Evolutionary conservation across 2,329 filamentous ascomycete species (phyloP), one percentile per base, ranked within the genome.

Genomic region (Rhynchosporium agropyri): DNA sequence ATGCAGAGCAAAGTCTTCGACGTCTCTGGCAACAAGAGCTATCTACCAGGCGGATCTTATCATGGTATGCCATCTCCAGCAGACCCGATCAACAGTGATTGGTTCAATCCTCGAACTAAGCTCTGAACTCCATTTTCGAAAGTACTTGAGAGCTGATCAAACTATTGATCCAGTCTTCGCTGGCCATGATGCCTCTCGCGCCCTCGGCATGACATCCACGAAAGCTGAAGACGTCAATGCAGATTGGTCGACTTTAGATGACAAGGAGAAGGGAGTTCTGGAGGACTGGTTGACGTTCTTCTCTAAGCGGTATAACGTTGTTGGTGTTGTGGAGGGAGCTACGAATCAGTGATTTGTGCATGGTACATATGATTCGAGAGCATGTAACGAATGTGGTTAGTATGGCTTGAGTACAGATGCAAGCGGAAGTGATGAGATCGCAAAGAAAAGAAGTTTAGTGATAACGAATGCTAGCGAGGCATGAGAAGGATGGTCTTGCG

Each of bases 231-330:
- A 98, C 69, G 94, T 91, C 68, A 80, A 80, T 38, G 80, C 95
- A 2, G 89, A 97, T 57, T 98, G 91, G 90, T 81, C 89, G 63
- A 90, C 92, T 72, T 80, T 99, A 58, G 81, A 83, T 13, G 92
- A 96, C 28, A 92, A 95, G 77, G 88, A 97, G 76, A 91, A 95
- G 80, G 86, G 85, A 31, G 88, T 90, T 3, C 79, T 99, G 65
- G 84, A 94, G 60, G 95, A 99, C 76, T 99, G 95, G 95, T 86
- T 89, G 67, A 96, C 90, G 1, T 99, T 96, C 79, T 99, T 99
- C 78, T 91, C 89, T 69, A 99, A 98, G 81, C 84, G 95, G 63
- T 99, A 99, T 79, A 98, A 97, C 72, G 84, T 98, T 58, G 87
- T 96, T 53, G 92, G 91, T 13, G 76, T 81, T 61, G 85, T 90